A percentile compares a stretch with the other conserved stretches of the same genome.
These are phyloP conservation scores for Yamadazyma spencermartinsiae DNA, from an alignment of 1,139 yeast genomes.

Conservation along the genomic window DNA sequence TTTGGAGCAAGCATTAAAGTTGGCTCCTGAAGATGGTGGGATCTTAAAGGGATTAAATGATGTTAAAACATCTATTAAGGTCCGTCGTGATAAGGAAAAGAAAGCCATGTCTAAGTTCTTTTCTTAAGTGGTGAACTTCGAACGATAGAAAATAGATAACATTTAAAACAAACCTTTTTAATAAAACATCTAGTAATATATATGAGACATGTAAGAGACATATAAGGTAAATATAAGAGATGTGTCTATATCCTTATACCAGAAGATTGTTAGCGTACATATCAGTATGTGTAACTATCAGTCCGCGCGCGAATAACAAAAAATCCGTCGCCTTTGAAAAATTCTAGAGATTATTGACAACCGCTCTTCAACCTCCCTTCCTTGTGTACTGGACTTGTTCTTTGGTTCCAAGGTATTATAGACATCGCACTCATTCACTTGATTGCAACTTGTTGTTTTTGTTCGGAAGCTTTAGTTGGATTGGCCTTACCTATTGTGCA, in stretches of 20 bases:
- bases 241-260: too few relatives aligned
- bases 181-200: background rate
- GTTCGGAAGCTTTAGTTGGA: constrained; percentile 8
- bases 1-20: constrained; percentile 63
- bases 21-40: constrained; percentile 75
- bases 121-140: too few relatives aligned
- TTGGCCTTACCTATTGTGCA: background rate
- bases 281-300: constrained; percentile 2
- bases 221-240: too few relatives aligned
- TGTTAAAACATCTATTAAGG: constrained; percentile 53
- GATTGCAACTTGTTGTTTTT: constrained; percentile 13
- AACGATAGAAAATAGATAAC: too few relatives aligned
- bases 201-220: background rate
- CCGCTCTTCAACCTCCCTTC: constrained; percentile 7
- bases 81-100: constrained; percentile 68
- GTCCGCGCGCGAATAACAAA: constrained; percentile 8
- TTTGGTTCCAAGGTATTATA: constrained; percentile 9
- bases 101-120: constrained; percentile 87
- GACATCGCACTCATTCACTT: constrained; percentile 19
- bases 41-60: constrained; percentile 66
- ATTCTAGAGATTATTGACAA: constrained; percentile 4
- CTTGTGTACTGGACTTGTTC: constrained; percentile 8
- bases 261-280: background rate
- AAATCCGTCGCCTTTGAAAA: constrained; percentile 14
- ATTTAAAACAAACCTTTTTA: too few relatives aligned